Conservation (phyloP, 768 basidiomycete species). For the Boletus patriciae region DNA sequence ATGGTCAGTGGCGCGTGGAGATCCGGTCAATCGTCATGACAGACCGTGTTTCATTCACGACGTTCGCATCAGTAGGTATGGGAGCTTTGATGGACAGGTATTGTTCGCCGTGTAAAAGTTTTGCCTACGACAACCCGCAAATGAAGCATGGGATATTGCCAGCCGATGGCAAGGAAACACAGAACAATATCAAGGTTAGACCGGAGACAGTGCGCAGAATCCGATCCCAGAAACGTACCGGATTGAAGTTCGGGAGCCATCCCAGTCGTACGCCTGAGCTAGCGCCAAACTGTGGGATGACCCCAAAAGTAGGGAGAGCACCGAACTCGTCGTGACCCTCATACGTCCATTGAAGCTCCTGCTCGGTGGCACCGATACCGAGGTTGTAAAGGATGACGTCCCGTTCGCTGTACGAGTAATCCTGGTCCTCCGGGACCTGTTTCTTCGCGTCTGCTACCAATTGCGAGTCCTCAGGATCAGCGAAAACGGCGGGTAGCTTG, state of each 20-base stretch:
- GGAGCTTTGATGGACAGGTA: conserved; percentile 84
- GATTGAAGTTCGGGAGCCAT: conserved; percentile 95
- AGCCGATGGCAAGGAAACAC: not conserved
- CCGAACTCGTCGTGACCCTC: conserved; percentile 87
- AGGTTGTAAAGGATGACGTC: conserved; percentile 96
- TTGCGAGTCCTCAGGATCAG: conserved; percentile 79
- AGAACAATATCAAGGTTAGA: conserved; percentile 3
- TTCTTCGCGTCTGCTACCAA: conserved; percentile 83
- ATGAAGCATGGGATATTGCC: not conserved
- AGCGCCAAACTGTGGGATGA: conserved; percentile 86
- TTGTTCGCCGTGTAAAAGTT: conserved; percentile 97
- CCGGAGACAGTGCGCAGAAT: not conserved
- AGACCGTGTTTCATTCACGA: conserved; percentile 73
- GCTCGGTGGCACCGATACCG: conserved; percentile 90
- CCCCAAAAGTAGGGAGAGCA: conserved; percentile 91
- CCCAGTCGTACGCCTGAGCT: conserved; percentile 68
- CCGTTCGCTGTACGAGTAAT: conserved; percentile 79
- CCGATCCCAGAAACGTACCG: conserved; percentile 50
- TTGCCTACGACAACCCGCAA: conserved; percentile 54
- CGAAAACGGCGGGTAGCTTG: conserved; percentile 51
- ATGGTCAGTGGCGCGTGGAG: conserved; percentile 8
- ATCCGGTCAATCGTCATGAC: conserved; percentile 4
- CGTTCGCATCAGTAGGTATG: conserved; percentile 80
- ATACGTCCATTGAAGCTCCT: conserved; percentile 88
- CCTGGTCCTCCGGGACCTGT: conserved; percentile 48